Conservation (phyloP, 768 basidiomycete genomes). For the Rhizopogon vinicolor region DNA sequence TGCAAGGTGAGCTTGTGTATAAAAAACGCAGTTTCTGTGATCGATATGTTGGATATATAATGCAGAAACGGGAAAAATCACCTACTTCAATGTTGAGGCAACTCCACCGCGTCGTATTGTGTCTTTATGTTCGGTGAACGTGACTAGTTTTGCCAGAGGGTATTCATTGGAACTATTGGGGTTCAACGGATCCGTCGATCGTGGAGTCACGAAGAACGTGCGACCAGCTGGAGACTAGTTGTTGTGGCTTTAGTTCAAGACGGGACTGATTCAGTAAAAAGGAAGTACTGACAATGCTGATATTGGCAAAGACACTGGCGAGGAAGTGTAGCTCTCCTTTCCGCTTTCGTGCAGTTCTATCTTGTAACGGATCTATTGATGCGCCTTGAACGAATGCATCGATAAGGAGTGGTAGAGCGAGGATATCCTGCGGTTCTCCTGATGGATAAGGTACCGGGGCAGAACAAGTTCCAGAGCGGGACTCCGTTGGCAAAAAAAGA, state of each 20-base stretch:
- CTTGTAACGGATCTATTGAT: constrained; percentile 42
- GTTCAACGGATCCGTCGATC: constrained; percentile 43
- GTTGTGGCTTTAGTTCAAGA: neutral
- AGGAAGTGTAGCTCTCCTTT: constrained; percentile 90
- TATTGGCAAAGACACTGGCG: constrained; percentile 90
- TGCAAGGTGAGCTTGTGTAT: constrained; percentile 62
- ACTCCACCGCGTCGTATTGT: constrained; percentile 85
- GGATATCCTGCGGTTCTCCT: constrained; percentile 45
- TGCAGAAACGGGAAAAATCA: neutral
- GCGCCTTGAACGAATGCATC: constrained; percentile 86
- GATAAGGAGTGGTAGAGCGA: constrained; percentile 76
- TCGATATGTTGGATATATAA: constrained; percentile 7
- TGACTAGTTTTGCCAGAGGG: constrained; percentile 74
- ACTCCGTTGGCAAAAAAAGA: constrained; percentile 67
- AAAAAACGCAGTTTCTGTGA: constrained; percentile 74
- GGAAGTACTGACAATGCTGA: constrained; percentile 62
- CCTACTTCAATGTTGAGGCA: constrained; percentile 82
- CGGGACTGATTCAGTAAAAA: neutral
- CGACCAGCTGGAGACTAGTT: constrained; percentile 72
- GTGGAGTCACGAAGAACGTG: constrained; percentile 74
- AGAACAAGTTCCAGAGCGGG: constrained; percentile 75
- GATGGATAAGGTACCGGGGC: constrained; percentile 69
- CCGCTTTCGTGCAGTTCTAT: constrained; percentile 44
- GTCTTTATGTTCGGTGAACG: constrained; percentile 89
- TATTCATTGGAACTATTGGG: constrained; percentile 55